phyloP scores from a whole-genome alignment of 2,329 filamentous ascomycete genomes.

The Domatiomyces catenatus region DNA sequence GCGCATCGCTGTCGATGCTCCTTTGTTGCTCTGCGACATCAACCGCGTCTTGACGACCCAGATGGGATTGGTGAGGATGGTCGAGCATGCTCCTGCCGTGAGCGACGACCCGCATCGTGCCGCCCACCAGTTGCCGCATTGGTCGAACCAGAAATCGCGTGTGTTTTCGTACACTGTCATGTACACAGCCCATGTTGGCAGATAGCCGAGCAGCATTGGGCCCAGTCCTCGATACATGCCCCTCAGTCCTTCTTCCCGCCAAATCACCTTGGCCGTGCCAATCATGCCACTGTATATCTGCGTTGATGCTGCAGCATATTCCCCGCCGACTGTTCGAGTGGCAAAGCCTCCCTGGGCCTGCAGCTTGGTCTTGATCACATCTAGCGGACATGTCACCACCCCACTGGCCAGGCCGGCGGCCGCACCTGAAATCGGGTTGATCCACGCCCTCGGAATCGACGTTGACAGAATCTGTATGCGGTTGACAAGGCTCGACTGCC shows the following conservation, averaged over 20 bases:
- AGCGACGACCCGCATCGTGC: constrained; percentile 82
- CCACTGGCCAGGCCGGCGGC: constrained; percentile 84
- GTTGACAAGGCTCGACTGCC: constrained; percentile 18
- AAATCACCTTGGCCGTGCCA: constrained; percentile 74
- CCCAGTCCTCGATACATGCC: constrained; percentile 89
- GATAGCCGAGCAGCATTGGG: constrained; percentile 85
- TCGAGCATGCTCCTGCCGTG: constrained; percentile 80
- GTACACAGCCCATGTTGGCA: constrained; percentile 97
- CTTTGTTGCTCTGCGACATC: constrained; percentile 68
- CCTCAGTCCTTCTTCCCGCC: constrained; percentile 70
- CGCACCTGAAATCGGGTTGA: constrained; percentile 77
- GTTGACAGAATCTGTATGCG: constrained; percentile 29
- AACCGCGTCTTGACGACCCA: constrained; percentile 98
- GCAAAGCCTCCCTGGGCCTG: constrained; percentile 84
- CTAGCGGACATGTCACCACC: constrained; percentile 86
- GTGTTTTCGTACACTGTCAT: constrained; percentile 90
- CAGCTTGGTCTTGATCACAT: constrained; percentile 97
- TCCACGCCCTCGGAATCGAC: constrained; percentile 38
- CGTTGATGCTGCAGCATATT: constrained; percentile 28
- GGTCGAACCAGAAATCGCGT: constrained; percentile 51
- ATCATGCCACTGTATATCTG: constrained; percentile 68
- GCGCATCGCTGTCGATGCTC: constrained; percentile 36
- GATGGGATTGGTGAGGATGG: constrained; percentile 88
- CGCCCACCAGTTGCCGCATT: constrained; percentile 57
- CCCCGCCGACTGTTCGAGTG: constrained; percentile 31